A percentile compares a stretch with the other conserved stretches of the same genome.
These are phyloP conservation scores for Chaetomium tenue DNA, from an alignment of 495 filamentous ascomycete species.

Conservation along the genomic window DNA sequence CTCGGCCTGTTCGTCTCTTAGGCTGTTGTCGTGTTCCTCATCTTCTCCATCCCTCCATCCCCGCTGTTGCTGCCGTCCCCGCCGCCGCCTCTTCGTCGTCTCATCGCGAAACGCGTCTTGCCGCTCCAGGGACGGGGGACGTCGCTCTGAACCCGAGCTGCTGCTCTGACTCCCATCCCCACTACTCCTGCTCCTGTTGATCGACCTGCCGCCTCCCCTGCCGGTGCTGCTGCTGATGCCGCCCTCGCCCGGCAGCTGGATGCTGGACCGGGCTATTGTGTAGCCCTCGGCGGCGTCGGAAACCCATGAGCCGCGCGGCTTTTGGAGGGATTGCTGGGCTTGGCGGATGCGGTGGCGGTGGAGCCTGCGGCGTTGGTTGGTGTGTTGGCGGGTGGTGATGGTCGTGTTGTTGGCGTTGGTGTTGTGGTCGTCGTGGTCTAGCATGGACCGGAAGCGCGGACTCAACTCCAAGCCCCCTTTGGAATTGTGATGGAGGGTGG, in stretches of 20 bases:
- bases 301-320: not conserved
- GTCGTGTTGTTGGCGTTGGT: no score
- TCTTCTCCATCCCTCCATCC: not conserved
- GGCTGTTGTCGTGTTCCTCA: not conserved
- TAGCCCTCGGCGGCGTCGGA: conserved; percentile 13
- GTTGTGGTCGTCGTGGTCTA: no score
- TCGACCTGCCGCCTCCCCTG: not conserved
- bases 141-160: conserved; percentile 1
- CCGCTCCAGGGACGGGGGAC: conserved; percentile 40
- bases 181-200: not conserved
- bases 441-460: no score
- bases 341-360: not conserved
- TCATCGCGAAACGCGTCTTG: conserved; percentile 46
- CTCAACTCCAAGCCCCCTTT: no score
- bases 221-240: not conserved
- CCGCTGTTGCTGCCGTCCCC: not conserved
- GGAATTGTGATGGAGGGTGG: not conserved
- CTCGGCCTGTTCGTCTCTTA: conserved; percentile 27
- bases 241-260: not conserved
- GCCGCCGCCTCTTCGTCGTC: conserved; percentile 18
- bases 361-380: not conserved
- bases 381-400: no score
- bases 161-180: not conserved
- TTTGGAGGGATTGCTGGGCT: conserved; percentile 1
- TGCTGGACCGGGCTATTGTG: not conserved